phyloP scores from a whole-genome alignment of 2,329 filamentous ascomycete species.

The Monosporascus ibericus region DNA sequence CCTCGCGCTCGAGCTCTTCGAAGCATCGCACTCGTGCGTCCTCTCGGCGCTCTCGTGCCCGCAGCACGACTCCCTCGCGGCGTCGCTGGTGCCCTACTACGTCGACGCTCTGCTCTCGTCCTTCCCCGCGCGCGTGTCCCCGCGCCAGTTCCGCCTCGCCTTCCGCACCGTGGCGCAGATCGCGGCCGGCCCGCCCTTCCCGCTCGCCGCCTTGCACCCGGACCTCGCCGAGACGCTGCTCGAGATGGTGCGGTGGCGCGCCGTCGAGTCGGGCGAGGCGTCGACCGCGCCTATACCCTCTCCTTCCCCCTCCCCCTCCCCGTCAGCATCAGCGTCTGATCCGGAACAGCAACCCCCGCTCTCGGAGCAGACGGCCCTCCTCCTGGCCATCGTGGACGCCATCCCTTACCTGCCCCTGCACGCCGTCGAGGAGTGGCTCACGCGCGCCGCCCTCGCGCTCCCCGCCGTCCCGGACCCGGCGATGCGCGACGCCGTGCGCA shows the following conservation, averaged over 20 bases:
- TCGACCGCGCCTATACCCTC: constrained; percentile 36
- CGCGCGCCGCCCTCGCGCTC: constrained; percentile 61
- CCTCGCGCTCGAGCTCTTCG: constrained; percentile 60
- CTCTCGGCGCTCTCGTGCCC: constrained; percentile 77
- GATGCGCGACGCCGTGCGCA: constrained; percentile 60
- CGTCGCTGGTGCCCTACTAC: constrained; percentile 73
- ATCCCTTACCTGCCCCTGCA: constrained; percentile 66
- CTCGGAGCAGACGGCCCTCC: constrained; percentile 75
- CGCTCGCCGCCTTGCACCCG: constrained; percentile 65
- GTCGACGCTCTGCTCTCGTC: constrained; percentile 73
- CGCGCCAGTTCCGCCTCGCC: constrained; percentile 81
- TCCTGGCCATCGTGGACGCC: constrained; percentile 72
- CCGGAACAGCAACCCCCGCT: constrained; percentile 30
- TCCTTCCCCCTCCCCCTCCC: constrained; percentile 30
- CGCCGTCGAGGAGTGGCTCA: constrained; percentile 75
- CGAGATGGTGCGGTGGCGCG: constrained; percentile 68
- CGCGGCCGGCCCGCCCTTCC: constrained; percentile 66
- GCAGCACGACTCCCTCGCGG: constrained; percentile 65
- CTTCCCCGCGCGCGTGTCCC: constrained; percentile 72
- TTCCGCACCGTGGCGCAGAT: constrained; percentile 82
- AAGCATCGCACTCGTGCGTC: constrained; percentile 78
- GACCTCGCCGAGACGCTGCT: constrained; percentile 74
- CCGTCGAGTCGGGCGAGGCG: constrained; percentile 44
- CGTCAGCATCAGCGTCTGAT: constrained; percentile 24
- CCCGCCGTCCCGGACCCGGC: constrained; percentile 54